These are phyloP conservation scores for Knufia fluminis DNA, from an alignment of 2,329 filamentous ascomycete species.

Conservation along the genomic window DNA sequence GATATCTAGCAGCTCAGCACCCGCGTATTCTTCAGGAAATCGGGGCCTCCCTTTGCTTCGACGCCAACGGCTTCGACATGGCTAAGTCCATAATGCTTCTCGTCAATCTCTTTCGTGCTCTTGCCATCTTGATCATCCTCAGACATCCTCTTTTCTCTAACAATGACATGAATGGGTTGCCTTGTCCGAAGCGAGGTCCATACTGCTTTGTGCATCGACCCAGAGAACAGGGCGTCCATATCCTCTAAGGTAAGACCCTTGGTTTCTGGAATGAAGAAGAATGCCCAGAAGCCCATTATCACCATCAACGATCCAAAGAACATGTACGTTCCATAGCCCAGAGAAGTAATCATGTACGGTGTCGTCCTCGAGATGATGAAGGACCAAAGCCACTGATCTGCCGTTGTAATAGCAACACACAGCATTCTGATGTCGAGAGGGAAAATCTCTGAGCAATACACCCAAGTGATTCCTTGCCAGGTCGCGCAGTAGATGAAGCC, in stretches of 20 bases:
- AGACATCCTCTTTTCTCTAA: neutral
- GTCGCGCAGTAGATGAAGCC: slow-evolving; percentile 55
- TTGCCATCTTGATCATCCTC: neutral
- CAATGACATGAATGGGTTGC: neutral
- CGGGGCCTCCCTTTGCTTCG: neutral
- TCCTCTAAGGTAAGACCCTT: slow-evolving; percentile 44
- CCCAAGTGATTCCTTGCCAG: slow-evolving; percentile 65
- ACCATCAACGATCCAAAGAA: slow-evolving; percentile 27
- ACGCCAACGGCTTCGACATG: slow-evolving; percentile 3
- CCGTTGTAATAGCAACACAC: slow-evolving; percentile 59
- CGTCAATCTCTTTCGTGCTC: neutral
- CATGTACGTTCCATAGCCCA: slow-evolving; percentile 8
- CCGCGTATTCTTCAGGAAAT: neutral
- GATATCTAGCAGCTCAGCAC: neutral
- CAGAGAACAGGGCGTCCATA: slow-evolving; percentile 16
- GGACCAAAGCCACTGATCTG: slow-evolving; percentile 41
- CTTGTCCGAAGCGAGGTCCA: neutral
- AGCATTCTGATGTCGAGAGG: slow-evolving; percentile 55
- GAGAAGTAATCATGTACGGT: slow-evolving; percentile 7
- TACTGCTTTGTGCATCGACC: slow-evolving; percentile 3
- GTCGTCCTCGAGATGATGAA: slow-evolving; percentile 8
- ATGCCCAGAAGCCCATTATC: slow-evolving; percentile 50
- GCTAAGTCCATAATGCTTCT: neutral
- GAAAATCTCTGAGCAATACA: slow-evolving; percentile 62
- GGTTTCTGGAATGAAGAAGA: slow-evolving; percentile 55